Conservation (phyloP, 1,284 basidiomycete genomes). For the Sanghuangporus weigelae region DNA sequence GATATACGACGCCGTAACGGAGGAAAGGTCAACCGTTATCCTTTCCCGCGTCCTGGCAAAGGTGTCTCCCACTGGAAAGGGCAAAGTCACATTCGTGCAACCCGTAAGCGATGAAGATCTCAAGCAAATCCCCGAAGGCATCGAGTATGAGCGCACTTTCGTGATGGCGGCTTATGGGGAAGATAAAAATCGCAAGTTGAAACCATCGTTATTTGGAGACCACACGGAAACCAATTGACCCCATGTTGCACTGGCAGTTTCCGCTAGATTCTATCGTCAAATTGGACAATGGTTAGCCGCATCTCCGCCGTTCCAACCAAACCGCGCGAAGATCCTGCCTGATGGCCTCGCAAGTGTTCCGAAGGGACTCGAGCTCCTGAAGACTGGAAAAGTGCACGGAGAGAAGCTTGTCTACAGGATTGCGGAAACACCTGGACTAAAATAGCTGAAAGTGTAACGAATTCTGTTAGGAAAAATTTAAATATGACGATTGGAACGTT, state of each 20-base stretch:
- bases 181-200: neutral
- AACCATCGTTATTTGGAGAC: neutral
- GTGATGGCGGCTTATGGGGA: conserved; percentile 1
- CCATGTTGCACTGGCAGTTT: neutral
- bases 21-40: neutral
- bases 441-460: neutral
- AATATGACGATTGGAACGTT: too few relatives aligned
- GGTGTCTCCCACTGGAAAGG: conserved; percentile 6
- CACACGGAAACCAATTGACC: neutral
- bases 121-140: conserved; percentile 1
- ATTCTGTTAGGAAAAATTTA: too few relatives aligned
- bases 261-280: conserved; percentile 2
- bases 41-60: conserved; percentile 5
- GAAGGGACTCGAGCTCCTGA: conserved; percentile 24
- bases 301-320: conserved; percentile 11
- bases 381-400: conserved; percentile 22
- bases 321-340: conserved; percentile 23
- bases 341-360: conserved; percentile 26
- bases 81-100: conserved; percentile 2
- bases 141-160: neutral
- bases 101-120: neutral
- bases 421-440: conserved; percentile 22
- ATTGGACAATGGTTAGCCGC: neutral
- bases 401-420: conserved; percentile 31
- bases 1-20: conserved; percentile 5